Evolutionary conservation across 768 basidiomycete species (phyloP), one percentile per base, ranked within the genome.

Genomic region (Collybia nuda): DNA sequence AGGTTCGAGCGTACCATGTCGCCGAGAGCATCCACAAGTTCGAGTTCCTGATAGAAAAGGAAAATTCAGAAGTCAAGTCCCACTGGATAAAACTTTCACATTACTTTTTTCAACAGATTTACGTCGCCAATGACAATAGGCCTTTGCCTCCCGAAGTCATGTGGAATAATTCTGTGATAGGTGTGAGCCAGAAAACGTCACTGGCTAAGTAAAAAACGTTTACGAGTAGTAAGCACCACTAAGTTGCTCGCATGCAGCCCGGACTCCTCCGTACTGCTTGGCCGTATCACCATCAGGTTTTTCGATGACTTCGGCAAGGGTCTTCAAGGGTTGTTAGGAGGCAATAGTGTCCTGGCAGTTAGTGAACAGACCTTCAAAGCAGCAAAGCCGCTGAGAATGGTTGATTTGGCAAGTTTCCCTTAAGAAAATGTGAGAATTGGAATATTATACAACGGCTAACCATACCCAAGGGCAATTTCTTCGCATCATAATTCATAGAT

Each of bases 401-500:
- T 84, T 5, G 75, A 67, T 59, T 84, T 84, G 5, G 82, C 73
- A 15, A 85, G 70, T 67, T 85, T 84, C 5, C 80, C 79, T 80
- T 12, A 40, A 2, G 15, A 9, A 4, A n/a, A 7, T 14, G 21
- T 36, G 56, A 11, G 54, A 32, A n/a, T 44, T 14, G 56, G 6
- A 40, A n/a, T n/a, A 14, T 5, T 45, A 6, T 43, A 44, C 17
- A 22, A 28, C 17, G 14, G 11, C 44, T 2, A n/a, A 11, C 40
- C 54, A 40, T 61, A 74, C 82, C 83, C 15, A 84, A 74, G 14
- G 83, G 83, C 19, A 84, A 71, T 56, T 84, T 85, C 56, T 77
- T 77, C 3, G 82, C 83, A 58, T 85, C 83, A 53, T 85, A 85
- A 54, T 84, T 83, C 80, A 85, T 82, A 5, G 79, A 78, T 14